Evolutionary conservation across 768 basidiomycete genomes (phyloP).

Genomic region (Termitomyces sp.): DNA sequence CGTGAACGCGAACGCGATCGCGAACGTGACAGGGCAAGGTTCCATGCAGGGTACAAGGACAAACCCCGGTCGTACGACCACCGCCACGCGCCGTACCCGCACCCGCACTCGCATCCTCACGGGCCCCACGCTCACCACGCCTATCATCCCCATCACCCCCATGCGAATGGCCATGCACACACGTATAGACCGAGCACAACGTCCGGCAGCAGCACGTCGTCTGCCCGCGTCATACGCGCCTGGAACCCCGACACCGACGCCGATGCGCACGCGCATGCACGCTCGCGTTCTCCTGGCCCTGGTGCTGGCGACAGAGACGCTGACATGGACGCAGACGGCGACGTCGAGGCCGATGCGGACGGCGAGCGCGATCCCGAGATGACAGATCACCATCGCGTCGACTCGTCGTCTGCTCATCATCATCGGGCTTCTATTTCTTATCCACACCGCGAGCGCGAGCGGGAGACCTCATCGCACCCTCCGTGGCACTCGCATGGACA

Average conservation of each 20-base stretch:
- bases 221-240: background rate
- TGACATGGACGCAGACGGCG: conserved; percentile 9
- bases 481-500: background rate
- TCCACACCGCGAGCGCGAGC: background rate
- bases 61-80: background rate
- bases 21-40: background rate
- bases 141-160: background rate
- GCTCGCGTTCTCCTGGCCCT: no score
- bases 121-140: no score
- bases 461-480: background rate
- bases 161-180: background rate
- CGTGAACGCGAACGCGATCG: background rate
- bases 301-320: background rate
- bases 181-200: background rate
- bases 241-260: conserved; percentile 1
- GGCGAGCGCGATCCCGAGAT: conserved; percentile 23
- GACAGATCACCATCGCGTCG: no score
- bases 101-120: background rate
- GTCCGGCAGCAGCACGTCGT: background rate
- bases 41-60: no score
- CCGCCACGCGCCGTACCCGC: background rate
- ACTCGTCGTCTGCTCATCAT: background rate
- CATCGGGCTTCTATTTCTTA: background rate
- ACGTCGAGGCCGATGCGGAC: conserved; percentile 21
- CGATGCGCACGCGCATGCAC: no score